Evolutionary conservation across 768 basidiomycete genomes (phyloP).

Genomic region (Phaffia tasmanica): DNA sequence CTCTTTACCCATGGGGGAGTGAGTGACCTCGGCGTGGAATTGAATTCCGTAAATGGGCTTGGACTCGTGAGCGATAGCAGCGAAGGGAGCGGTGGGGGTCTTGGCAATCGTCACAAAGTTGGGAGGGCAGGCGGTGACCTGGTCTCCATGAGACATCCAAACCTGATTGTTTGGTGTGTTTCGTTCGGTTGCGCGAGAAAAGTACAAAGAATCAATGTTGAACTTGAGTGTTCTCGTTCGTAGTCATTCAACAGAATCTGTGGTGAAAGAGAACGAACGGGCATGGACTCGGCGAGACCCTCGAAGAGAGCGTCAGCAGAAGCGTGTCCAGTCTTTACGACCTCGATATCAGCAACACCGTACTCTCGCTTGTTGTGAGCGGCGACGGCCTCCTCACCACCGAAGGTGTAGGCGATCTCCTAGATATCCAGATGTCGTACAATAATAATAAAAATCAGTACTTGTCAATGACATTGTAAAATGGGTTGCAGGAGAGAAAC

Average conservation of each 20-base stretch:
- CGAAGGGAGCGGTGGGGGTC: constrained; percentile 78
- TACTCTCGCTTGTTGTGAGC: constrained; percentile 89
- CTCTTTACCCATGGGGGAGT: constrained; percentile 77
- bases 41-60: constrained; percentile 93
- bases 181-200: background rate
- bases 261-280: constrained; percentile 47
- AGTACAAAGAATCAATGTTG: background rate
- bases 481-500: background rate
- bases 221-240: background rate
- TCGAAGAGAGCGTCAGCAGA: constrained; percentile 67
- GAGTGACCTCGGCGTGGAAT: constrained; percentile 97
- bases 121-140: constrained; percentile 66
- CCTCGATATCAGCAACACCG: constrained; percentile 72
- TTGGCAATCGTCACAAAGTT: constrained; percentile 79
- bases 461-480: too few species aligned
- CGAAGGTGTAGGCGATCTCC: constrained; percentile 86
- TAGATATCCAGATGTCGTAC: constrained; percentile 35
- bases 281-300: constrained; percentile 75
- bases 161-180: constrained; percentile 48
- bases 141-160: constrained; percentile 99
- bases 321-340: constrained; percentile 51
- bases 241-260: background rate
- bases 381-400: constrained; percentile 57
- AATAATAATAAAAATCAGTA: background rate
- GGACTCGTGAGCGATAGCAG: constrained; percentile 79